Conservation (phyloP, 2,329 filamentous ascomycete species). For the Teratosphaeria gauchensis region DNA sequence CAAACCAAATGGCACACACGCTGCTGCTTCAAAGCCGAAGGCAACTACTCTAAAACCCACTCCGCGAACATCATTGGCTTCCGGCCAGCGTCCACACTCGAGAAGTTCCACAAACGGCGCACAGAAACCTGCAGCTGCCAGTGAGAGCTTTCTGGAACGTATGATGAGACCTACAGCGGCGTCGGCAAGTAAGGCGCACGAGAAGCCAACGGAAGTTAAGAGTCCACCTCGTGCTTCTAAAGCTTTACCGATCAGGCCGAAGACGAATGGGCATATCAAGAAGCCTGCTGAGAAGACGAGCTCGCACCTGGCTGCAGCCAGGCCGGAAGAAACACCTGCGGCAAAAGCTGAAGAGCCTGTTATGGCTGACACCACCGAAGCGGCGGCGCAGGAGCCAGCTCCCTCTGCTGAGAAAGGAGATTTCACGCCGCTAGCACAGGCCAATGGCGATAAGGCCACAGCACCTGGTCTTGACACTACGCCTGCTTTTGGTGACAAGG, state of each 20-base stretch:
- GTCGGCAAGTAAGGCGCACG: slow-evolving; percentile 57
- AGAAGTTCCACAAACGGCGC: slow-evolving; percentile 32
- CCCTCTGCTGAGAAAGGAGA: background rate
- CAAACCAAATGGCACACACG: slow-evolving; percentile 13
- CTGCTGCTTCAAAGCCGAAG: slow-evolving; percentile 22
- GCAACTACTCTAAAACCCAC: slow-evolving; percentile 22
- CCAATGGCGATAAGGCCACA: background rate
- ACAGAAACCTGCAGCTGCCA: slow-evolving; percentile 27
- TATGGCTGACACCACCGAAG: background rate
- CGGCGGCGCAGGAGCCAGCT: background rate
- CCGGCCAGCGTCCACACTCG: slow-evolving; percentile 34
- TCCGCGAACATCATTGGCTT: slow-evolving; percentile 28
- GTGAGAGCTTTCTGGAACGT: slow-evolving; percentile 63
- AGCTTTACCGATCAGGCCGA: slow-evolving; percentile 6
- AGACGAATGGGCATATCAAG: slow-evolving; percentile 6
- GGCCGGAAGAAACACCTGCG: background rate
- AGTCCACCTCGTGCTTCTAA: slow-evolving; percentile 23
- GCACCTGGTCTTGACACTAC: background rate
- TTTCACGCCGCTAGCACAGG: background rate
- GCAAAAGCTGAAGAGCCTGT: background rate
- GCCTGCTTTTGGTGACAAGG: background rate
- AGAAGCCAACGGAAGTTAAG: slow-evolving; percentile 42
- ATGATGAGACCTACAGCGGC: slow-evolving; percentile 71
- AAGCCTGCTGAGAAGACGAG: background rate
- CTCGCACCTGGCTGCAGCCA: background rate